phyloP scores from a whole-genome alignment of 306 rosid genomes.

The Mimosa pudica region DNA sequence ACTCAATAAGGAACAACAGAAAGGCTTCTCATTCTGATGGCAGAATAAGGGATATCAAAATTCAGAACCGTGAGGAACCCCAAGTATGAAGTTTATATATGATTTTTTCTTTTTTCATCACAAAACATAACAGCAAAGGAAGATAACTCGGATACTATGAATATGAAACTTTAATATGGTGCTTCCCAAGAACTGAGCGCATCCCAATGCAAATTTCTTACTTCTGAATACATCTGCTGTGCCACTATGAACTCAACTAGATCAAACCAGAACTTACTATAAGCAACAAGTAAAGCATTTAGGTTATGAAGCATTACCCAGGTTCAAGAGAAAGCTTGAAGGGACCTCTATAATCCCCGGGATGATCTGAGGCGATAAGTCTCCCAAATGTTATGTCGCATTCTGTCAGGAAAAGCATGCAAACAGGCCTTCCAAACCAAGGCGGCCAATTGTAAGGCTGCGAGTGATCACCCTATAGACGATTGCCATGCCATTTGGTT shows the following conservation, averaged over 20 bases:
- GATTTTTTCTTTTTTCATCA: neutral
- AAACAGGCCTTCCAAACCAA: slow-evolving; percentile 90
- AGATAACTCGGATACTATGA: neutral
- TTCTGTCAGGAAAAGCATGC: slow-evolving; percentile 72
- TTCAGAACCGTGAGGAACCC: neutral
- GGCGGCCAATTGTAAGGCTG: slow-evolving; percentile 76
- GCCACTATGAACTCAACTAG: slow-evolving; percentile 1
- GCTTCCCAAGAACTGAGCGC: neutral
- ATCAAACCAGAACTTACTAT: neutral
- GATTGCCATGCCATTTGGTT: slow-evolving; percentile 34
- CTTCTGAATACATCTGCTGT: neutral
- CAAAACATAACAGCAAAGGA: slow-evolving; percentile 1
- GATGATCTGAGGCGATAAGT: slow-evolving; percentile 57
- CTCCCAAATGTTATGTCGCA: slow-evolving; percentile 92
- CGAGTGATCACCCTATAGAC: slow-evolving; percentile 88
- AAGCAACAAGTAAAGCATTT: neutral
- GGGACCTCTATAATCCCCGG: slow-evolving; percentile 82
- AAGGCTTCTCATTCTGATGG: neutral
- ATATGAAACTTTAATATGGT: neutral
- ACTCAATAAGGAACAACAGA: neutral
- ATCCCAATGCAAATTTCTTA: neutral
- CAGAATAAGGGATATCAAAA: neutral
- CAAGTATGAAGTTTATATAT: neutral
- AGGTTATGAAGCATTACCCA: slow-evolving; percentile 59
- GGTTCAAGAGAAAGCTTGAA: slow-evolving; percentile 73